These are phyloP conservation scores for Hymenoscyphus fraxineus DNA, from an alignment of 2,329 filamentous ascomycete species.

Conservation along the genomic window DNA sequence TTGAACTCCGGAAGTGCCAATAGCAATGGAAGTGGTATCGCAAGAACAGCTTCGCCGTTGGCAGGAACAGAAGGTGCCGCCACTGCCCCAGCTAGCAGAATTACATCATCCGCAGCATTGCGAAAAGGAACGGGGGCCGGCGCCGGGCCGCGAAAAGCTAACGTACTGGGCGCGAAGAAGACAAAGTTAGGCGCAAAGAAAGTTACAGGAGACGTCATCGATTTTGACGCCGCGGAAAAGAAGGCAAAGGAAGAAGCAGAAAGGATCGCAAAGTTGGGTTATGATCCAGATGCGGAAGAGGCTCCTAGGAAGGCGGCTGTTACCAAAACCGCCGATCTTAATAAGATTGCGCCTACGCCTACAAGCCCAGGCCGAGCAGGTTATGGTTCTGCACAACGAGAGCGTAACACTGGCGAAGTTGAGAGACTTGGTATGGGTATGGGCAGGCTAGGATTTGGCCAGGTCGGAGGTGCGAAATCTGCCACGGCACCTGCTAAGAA, in stretches of 20 bases:
- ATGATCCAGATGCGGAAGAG: conserved; percentile 83
- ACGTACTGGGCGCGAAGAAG: conserved; percentile 84
- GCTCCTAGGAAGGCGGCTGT: conserved; percentile 41
- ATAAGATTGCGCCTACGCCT: conserved; percentile 68
- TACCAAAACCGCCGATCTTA: conserved; percentile 44
- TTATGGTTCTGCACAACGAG: conserved; percentile 56
- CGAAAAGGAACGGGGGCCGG: conserved; percentile 65
- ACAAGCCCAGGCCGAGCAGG: conserved; percentile 61
- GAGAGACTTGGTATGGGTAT: conserved; percentile 74
- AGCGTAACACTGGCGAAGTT: conserved; percentile 71
- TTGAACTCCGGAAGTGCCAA: conserved; percentile 62
- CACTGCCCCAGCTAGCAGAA: conserved; percentile 58
- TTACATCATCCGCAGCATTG: conserved; percentile 75
- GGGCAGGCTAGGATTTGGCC: conserved; percentile 33
- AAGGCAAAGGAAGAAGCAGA: conserved; percentile 97
- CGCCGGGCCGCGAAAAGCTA: conserved; percentile 70
- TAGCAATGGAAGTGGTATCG: conserved; percentile 65
- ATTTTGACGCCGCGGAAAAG: conserved; percentile 96
- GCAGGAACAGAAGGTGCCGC: conserved; percentile 53
- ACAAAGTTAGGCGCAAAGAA: conserved; percentile 91
- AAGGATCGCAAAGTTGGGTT: conserved; percentile 90
- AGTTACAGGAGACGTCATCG: conserved; percentile 72
- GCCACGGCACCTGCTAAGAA: conserved; percentile 46
- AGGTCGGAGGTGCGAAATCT: conserved; percentile 32
- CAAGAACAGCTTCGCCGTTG: conserved; percentile 82